These are phyloP conservation scores for Phytophthora fragariae DNA, from an alignment of 352 stramenopile genomes.

Conservation along the genomic window DNA sequence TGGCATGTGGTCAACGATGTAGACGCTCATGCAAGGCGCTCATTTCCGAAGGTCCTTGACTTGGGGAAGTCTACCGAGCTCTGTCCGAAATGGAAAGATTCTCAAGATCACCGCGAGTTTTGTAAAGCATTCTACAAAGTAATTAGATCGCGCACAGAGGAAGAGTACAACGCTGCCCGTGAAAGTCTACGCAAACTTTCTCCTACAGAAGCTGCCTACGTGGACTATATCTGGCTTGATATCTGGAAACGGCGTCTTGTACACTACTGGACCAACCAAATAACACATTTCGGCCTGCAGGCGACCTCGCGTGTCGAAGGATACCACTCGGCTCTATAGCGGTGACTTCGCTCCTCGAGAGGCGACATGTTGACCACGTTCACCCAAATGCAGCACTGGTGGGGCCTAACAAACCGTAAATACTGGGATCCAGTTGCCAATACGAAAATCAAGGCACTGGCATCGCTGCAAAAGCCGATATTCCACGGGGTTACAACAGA, in stretches of 20 bases:
- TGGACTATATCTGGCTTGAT: conserved; percentile 28
- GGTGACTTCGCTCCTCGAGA: conserved; percentile 8
- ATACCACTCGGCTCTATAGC: conserved; percentile 26
- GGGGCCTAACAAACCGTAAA: not conserved
- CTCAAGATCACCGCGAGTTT: not conserved
- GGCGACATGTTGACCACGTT: conserved; percentile 19
- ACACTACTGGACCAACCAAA: conserved; percentile 19
- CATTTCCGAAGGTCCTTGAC: not conserved
- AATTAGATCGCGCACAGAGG: not conserved
- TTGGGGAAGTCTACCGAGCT: no score
- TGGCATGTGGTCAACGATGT: not conserved
- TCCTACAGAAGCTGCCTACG: conserved; percentile 5
- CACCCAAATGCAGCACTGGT: conserved; percentile 26
- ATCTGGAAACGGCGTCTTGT: conserved; percentile 35
- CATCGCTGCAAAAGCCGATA: not conserved
- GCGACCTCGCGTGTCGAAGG: conserved; percentile 32
- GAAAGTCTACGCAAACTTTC: not conserved
- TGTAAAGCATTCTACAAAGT: conserved; percentile 16
- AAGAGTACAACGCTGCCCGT: conserved; percentile 6
- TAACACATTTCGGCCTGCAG: conserved; percentile 24
- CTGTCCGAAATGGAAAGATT: not conserved
- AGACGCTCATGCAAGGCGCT: not conserved
- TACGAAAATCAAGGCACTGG: not conserved
- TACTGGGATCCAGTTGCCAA: not conserved
- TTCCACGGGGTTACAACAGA: not conserved